phyloP scores from a whole-genome alignment of 352 stramenopile genomes.

The Phytophthora citrophthora region DNA sequence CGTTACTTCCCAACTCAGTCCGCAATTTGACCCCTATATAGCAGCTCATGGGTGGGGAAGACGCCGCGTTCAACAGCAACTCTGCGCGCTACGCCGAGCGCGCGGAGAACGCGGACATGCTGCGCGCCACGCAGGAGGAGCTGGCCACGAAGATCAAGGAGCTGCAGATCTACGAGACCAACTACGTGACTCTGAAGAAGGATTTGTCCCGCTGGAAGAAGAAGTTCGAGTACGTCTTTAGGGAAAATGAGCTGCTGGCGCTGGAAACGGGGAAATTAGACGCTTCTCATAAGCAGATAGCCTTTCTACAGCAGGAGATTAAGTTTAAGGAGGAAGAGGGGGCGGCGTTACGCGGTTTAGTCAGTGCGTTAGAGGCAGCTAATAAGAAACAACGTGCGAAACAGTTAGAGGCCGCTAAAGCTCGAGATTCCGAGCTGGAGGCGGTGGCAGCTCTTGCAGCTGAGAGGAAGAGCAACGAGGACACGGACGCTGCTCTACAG shows the following conservation, averaged over 20 bases:
- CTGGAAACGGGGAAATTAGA: conserved; percentile 88
- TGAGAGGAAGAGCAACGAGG: conserved; percentile 41
- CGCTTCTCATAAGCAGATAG: conserved; percentile 82
- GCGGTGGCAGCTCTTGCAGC: conserved; percentile 33
- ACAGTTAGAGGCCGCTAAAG: conserved; percentile 57
- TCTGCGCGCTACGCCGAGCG: conserved; percentile 69
- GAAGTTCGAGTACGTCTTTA: conserved; percentile 89
- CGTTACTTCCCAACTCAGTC: conserved; percentile 10
- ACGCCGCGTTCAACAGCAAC: conserved; percentile 65
- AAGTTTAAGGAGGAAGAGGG: conserved; percentile 88
- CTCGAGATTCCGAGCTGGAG: conserved; percentile 36
- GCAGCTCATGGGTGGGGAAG: conserved; percentile 10
- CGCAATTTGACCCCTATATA: background rate
- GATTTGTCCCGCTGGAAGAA: conserved; percentile 86
- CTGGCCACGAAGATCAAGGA: conserved; percentile 80
- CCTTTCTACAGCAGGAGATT: conserved; percentile 85
- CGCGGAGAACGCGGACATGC: conserved; percentile 61
- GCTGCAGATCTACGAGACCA: conserved; percentile 83
- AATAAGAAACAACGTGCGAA: conserved; percentile 84
- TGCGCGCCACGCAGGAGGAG: conserved; percentile 80
- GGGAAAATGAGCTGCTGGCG: conserved; percentile 86
- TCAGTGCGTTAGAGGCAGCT: conserved; percentile 77
- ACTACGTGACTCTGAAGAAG: conserved; percentile 82
- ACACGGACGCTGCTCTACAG: conserved; percentile 49
- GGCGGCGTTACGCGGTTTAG: conserved; percentile 70